These are phyloP conservation scores for Cutaneotrichosporon sp. DNA, from an alignment of 1,284 basidiomycete genomes.

Conservation along the genomic window DNA sequence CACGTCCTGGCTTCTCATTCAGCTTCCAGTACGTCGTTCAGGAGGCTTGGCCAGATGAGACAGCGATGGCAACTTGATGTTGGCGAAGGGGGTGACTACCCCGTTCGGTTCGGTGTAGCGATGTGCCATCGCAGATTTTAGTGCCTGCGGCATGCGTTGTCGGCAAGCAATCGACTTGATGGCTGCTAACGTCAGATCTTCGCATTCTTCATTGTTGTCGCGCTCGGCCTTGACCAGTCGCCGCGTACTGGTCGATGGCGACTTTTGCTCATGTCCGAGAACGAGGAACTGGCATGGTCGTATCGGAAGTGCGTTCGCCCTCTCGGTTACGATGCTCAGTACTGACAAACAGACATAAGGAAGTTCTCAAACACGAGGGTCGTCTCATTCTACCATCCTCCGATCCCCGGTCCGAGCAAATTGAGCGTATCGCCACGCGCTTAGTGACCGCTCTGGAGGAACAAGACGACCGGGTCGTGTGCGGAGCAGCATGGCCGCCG, in stretches of 20 bases:
- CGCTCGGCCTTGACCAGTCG: slow-evolving; percentile 52
- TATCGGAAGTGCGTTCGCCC: slow-evolving; percentile 47
- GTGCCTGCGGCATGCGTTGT: no score
- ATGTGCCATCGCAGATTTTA: no score
- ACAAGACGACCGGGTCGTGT: slow-evolving; percentile 45
- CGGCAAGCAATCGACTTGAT: background rate
- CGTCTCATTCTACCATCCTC: slow-evolving; percentile 45
- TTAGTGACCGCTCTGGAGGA: slow-evolving; percentile 48
- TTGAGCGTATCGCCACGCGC: slow-evolving; percentile 43
- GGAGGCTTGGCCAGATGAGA: no score
- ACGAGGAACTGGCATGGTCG: slow-evolving; percentile 53
- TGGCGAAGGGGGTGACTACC: no score
- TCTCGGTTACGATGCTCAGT: no score
- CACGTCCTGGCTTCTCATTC: slow-evolving; percentile 47
- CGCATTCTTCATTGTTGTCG: slow-evolving; percentile 52
- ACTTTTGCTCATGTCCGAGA: slow-evolving; percentile 53
- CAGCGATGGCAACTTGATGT: no score
- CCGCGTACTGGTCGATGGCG: slow-evolving; percentile 52
- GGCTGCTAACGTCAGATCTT: slow-evolving; percentile 43
- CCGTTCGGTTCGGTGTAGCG: no score
- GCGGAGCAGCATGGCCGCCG: slow-evolving; percentile 48
- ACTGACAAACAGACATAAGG: slow-evolving; percentile 51
- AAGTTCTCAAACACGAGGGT: slow-evolving; percentile 49
- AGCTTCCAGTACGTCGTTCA: slow-evolving; percentile 46
- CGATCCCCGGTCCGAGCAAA: slow-evolving; percentile 46